Evolutionary conservation across 495 filamentous ascomycete species (phyloP).

Genomic region (Staphylotrichum tortipilum): DNA sequence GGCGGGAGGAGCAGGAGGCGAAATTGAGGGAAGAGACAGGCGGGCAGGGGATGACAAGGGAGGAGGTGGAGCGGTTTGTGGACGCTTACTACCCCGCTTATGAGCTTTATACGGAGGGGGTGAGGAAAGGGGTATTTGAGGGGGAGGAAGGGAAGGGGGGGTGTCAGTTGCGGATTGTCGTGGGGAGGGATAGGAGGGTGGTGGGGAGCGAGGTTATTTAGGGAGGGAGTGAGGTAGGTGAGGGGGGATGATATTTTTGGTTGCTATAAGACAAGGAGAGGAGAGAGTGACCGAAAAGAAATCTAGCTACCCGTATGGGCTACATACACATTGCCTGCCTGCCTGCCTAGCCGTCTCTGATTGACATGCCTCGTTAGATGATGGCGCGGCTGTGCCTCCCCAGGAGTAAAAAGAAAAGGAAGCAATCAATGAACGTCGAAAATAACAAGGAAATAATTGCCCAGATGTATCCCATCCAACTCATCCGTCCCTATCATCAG

Average conservation of each 20-base stretch:
- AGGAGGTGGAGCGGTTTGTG: conserved; percentile 44
- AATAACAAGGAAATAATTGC: background rate
- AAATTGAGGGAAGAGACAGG: conserved; percentile 47
- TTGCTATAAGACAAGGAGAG: background rate
- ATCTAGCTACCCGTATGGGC: background rate
- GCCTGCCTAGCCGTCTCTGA: conserved; percentile 4
- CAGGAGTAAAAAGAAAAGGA: no score
- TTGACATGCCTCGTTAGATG: no score
- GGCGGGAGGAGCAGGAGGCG: conserved; percentile 77
- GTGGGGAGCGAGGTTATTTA: conserved; percentile 49
- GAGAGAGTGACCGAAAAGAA: background rate
- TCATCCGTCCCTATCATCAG: background rate
- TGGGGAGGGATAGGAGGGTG: conserved; percentile 59
- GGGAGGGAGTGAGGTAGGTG: no score
- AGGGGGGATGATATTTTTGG: background rate
- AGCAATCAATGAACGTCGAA: no score
- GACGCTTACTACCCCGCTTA: conserved; percentile 54
- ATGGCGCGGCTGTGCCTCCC: no score
- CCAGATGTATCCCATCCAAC: background rate
- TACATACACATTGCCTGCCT: no score
- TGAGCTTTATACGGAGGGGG: conserved; percentile 62
- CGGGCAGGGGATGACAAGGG: conserved; percentile 65
- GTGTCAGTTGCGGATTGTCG: conserved; percentile 60
- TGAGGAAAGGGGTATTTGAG: conserved; percentile 57
- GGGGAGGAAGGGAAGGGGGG: conserved; percentile 28